Evolutionary conservation across 345 rosid species (phyloP).

Genomic region (Leavenworthia alabamica): DNA sequence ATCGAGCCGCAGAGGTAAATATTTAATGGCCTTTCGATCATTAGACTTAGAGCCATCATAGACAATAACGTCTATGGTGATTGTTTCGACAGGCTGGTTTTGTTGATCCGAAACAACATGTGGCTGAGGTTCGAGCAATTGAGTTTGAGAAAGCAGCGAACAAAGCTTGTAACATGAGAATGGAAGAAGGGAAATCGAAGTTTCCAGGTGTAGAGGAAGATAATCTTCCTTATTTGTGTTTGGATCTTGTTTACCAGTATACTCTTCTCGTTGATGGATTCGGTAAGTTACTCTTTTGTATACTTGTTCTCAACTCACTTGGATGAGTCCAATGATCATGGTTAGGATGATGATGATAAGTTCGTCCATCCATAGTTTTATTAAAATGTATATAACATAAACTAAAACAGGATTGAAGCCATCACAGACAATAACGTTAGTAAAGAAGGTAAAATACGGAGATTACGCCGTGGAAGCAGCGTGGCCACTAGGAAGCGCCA

Average conservation of each 20-base stretch:
- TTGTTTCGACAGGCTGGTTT: slow-evolving; percentile 84
- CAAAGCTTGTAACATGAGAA: slow-evolving; percentile 72
- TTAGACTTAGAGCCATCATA: neutral
- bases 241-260: slow-evolving; percentile 91
- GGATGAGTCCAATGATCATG: too few relatives aligned
- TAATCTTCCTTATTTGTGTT: slow-evolving; percentile 72
- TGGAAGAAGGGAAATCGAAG: slow-evolving; percentile 48
- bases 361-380: neutral
- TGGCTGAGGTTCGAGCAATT: slow-evolving; percentile 61
- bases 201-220: slow-evolving; percentile 43
- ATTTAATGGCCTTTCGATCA: neutral
- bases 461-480: slow-evolving; percentile 77
- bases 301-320: too few relatives aligned
- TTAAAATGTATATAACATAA: neutral
- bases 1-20: slow-evolving; percentile 95
- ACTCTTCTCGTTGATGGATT: slow-evolving; percentile 85
- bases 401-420: slow-evolving; percentile 54
- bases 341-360: neutral
- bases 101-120: slow-evolving; percentile 51
- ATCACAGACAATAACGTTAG: slow-evolving; percentile 75
- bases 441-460: slow-evolving; percentile 70
- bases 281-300: slow-evolving; percentile 63
- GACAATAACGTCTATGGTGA: slow-evolving; percentile 3
- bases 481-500: slow-evolving; percentile 99
- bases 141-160: slow-evolving; percentile 74